These are phyloP conservation scores for Mangifera indica DNA, from an alignment of 345 rosid species.

Conservation along the genomic window DNA sequence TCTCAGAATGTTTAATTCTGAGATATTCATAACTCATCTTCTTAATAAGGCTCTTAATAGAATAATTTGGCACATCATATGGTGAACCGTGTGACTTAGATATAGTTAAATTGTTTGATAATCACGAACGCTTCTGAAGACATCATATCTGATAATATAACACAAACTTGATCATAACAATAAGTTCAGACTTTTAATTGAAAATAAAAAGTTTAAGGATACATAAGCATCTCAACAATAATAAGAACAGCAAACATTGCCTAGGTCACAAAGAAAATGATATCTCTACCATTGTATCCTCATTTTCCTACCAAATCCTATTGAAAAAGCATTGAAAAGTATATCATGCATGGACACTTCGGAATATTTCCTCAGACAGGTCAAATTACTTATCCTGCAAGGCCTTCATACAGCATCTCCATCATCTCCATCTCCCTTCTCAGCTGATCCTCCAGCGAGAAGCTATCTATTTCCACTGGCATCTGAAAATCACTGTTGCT, in stretches of 20 bases:
- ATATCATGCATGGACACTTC: too few species aligned
- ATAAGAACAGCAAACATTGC: background rate
- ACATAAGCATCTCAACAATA: background rate
- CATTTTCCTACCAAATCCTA: background rate
- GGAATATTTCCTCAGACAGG: too few species aligned
- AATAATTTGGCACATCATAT: background rate
- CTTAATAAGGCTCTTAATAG: background rate
- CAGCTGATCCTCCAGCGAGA: slow-evolving; percentile 1
- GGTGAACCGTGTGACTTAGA: background rate
- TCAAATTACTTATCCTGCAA: background rate
- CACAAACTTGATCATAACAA: background rate
- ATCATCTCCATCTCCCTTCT: slow-evolving; percentile 37
- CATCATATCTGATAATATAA: too few species aligned
- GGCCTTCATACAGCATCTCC: slow-evolving; percentile 36
- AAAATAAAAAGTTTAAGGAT: background rate
- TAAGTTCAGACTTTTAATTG: background rate
- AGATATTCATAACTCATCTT: too few species aligned
- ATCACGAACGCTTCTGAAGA: too few species aligned
- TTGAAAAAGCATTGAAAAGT: background rate
- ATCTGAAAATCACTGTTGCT: slow-evolving; percentile 22
- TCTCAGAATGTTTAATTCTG: too few species aligned
- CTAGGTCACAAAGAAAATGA: slow-evolving; percentile 10
- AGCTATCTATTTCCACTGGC: slow-evolving; percentile 20
- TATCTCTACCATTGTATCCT: background rate
- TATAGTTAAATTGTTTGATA: background rate